Base-by-base conservation (phyloP, 768 basidiomycete species). In the Lanmaoa pseudosensibilis region DNA sequence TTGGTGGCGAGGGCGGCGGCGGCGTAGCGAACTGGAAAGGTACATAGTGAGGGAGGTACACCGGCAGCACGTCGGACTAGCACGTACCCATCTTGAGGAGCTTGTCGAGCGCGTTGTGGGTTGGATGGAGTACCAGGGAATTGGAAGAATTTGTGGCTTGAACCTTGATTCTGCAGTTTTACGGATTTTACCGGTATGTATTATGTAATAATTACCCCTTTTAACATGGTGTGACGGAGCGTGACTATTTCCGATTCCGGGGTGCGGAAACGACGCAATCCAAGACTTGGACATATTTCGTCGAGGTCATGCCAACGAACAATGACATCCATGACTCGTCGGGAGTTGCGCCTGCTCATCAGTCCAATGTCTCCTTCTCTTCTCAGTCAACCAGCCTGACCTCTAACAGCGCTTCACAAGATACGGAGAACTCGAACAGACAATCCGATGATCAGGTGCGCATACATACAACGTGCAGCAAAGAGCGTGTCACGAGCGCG, bases 1-100 rank as follows among this genome's bases (percentile, higher is more conserved):
- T 96, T 96, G 66, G 87, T 79, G 69, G 90, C 89, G 66, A 87
- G 80, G 69, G 87, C 83, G 67, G 89, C 92, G 66, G 90, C 85
- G 68, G 94, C 91, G 85, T 98, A 98, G 73, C 94, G 93, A 79
- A 94, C 94, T 93, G 71, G 21, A 40, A 6, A 40, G 0, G 51
- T 50, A 9, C 16, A 55, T 65, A 55, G 68, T 69, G 52, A 70
- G 60, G n/a, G 16, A 40, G 47, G 41, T 57, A 38, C 2, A 46
- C 55, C 9, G 44, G 54, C 44, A 43, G 36, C 57, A 61, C 25
- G 46, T 60, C 57, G 64, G 65, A 50, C 64, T 71, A 51, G 65
- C 27, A 80, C 83, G 69, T 66, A 86, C 84, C 84, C 84, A 86
- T 86, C 80, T 82, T 83, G 79, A 75, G 37, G 65, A 73, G 77